Evolutionary conservation across 176 grass and related monocot species (phyloP), one percentile per base, ranked within the genome.

Genomic region (Raddia distichophylla): DNA sequence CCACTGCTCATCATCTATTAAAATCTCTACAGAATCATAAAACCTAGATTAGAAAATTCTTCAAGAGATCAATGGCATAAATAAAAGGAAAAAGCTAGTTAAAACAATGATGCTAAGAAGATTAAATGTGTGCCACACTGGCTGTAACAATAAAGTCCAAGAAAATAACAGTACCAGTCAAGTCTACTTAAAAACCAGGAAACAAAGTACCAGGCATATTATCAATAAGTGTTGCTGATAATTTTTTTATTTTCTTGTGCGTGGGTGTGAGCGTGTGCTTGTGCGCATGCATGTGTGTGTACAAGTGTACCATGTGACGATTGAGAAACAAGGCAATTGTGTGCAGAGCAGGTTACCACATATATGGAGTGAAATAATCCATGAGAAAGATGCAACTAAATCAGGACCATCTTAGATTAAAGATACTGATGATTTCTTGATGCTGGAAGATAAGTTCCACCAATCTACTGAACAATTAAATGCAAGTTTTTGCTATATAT

Each of bases 1-100:
- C 95, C 95, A 98, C 60, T 93, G 81, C 13, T 94, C 92, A 71
- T 89, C 90, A 78, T 94, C 84, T 84, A 98, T 74, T 71, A 65
- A 83, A 43, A 91, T 91, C 92, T 93, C 95, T 98, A 88, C 64
- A 84, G 34, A 88, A 70, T 68, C 7, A 7, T 85, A 87, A 74
- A 55, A 70, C 10, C 42, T 66, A 18, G n/a, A 5, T 37, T 53
- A 53, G 34, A 61, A 22, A 64, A 9, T 34, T 17, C 12, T 79
- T 44, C 47, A 71, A 53, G 57, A 3, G 10, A 79, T 55, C 19
- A 46, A 65, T 56, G 37, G 32, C 13, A 68, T 52, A 51, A 44
- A 80, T 2, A 45, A 61, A 33, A 62, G 52, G 27, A 82, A 62
- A 58, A 50, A 61, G 18, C 11, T 62, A 60, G 58, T 65, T 78